Evolutionary conservation across 208 protist genomes (phyloP).

Genomic region (Crithidia bombi): DNA sequence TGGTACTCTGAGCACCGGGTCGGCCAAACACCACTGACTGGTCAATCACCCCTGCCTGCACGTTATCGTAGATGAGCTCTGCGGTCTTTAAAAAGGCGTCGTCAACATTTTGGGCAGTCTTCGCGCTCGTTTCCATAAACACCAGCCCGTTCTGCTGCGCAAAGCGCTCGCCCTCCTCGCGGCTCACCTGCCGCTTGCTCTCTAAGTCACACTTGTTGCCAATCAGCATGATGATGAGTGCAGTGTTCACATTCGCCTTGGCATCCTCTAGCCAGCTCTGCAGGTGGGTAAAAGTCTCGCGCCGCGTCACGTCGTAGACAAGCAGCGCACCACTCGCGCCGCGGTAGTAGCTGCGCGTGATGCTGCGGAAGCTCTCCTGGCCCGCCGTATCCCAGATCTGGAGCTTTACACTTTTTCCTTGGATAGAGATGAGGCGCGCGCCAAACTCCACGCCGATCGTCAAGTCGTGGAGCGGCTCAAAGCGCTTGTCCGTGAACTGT

Average conservation of each 20-base stretch:
- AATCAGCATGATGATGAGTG: slow-evolving; percentile 99
- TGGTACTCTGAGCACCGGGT: slow-evolving; percentile 23
- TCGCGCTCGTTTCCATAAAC: slow-evolving; percentile 99
- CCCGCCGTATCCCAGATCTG: slow-evolving; percentile 99
- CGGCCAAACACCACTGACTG: slow-evolving; percentile 68
- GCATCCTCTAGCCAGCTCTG: slow-evolving; percentile 98
- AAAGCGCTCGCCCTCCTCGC: slow-evolving; percentile 97
- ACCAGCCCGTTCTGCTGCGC: slow-evolving; percentile 95
- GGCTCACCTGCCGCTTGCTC: slow-evolving; percentile 87
- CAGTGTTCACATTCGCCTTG: slow-evolving; percentile 93
- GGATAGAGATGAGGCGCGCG: slow-evolving; percentile 95
- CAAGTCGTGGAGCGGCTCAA: slow-evolving; percentile 98
- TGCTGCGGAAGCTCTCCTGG: slow-evolving; percentile 98
- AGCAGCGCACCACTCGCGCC: slow-evolving; percentile 98
- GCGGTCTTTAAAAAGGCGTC: slow-evolving; percentile 97
- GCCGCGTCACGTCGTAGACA: slow-evolving; percentile 98
- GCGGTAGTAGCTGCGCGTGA: slow-evolving; percentile 99
- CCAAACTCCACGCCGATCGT: slow-evolving; percentile 99
- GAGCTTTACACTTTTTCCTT: slow-evolving; percentile 97
- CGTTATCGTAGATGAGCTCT: slow-evolving; percentile 95
- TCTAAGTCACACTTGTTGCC: slow-evolving; percentile 99
- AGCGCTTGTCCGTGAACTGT: slow-evolving; percentile 99
- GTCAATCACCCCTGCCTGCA: slow-evolving; percentile 94
- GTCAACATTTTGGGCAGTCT: slow-evolving; percentile 97
- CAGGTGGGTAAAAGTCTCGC: slow-evolving; percentile 97